phyloP scores from a whole-genome alignment of 1,284 basidiomycete species.

The Marasmius sp. region DNA sequence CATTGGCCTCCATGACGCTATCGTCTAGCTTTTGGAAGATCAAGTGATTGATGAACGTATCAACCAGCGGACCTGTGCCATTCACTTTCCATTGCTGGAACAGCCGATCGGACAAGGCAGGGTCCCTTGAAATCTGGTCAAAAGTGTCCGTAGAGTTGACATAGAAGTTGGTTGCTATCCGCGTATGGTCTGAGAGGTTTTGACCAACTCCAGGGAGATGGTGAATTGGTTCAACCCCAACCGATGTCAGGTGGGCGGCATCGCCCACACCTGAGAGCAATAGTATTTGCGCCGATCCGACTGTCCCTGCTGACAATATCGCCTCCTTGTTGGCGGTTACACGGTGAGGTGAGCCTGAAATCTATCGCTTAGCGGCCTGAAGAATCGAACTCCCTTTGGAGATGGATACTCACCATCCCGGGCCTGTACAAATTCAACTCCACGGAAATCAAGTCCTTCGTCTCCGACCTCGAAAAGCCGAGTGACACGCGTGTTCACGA shows the following conservation, averaged over 20 bases:
- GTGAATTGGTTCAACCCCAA: conserved; percentile 25
- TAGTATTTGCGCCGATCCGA: conserved; percentile 29
- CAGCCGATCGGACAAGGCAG: conserved; percentile 12
- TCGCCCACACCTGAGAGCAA: conserved; percentile 34
- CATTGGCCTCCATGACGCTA: conserved; percentile 1
- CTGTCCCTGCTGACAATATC: conserved; percentile 24
- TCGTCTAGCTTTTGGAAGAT: conserved; percentile 10
- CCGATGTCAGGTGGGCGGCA: conserved; percentile 19
- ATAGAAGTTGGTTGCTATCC: conserved; percentile 20
- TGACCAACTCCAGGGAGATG: conserved; percentile 30
- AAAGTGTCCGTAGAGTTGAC: conserved; percentile 21
- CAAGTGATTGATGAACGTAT: conserved; percentile 15
- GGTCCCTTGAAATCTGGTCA: conserved; percentile 22
- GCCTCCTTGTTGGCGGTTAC: conserved; percentile 21
- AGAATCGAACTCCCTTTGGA: not conserved
- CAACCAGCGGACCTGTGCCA: conserved; percentile 12
- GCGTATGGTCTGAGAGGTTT: conserved; percentile 38
- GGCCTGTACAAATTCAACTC: conserved; percentile 15
- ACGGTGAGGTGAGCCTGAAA: conserved; percentile 23
- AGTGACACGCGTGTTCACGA: conserved; percentile 21
- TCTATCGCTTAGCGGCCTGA: conserved; percentile 20
- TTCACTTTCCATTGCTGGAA: conserved; percentile 19
- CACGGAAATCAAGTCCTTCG: conserved; percentile 1
- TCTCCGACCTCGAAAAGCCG: conserved; percentile 9
- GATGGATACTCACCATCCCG: conserved; percentile 4